These are phyloP conservation scores for Austroboletus eburneus DNA, from an alignment of 768 basidiomycete species.

Conservation along the genomic window DNA sequence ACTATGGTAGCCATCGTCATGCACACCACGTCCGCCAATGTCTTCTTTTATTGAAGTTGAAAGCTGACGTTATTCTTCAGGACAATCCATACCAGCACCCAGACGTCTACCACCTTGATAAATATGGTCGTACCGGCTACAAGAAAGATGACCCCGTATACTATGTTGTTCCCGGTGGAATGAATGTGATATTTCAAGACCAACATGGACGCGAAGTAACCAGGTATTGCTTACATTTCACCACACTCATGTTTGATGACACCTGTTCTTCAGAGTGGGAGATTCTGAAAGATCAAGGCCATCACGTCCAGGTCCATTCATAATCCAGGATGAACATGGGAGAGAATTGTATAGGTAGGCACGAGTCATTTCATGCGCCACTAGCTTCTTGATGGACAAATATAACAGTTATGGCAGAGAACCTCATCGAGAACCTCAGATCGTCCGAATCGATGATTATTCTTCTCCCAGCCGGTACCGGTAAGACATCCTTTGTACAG, in stretches of 20 bases:
- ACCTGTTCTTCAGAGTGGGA: constrained; percentile 40
- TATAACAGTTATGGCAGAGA: constrained; percentile 26
- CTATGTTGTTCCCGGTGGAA: constrained; percentile 64
- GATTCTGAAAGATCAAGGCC: constrained; percentile 38
- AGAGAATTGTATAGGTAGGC: constrained; percentile 53
- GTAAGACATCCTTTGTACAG: constrained; percentile 12
- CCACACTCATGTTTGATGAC: background rate
- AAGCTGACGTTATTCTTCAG: constrained; percentile 16
- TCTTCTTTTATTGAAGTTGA: background rate
- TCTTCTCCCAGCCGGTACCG: constrained; percentile 13
- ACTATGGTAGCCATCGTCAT: constrained; percentile 19
- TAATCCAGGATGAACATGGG: constrained; percentile 59
- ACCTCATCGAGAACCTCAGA: constrained; percentile 24
- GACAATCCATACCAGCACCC: constrained; percentile 22
- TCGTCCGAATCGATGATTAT: constrained; percentile 22
- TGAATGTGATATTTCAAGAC: constrained; percentile 66
- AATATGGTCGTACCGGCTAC: constrained; percentile 17
- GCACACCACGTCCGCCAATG: constrained; percentile 15
- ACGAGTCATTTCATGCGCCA: background rate
- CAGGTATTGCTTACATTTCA: constrained; percentile 36
- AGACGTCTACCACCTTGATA: constrained; percentile 22
- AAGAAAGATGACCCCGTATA: constrained; percentile 34
- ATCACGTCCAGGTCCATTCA: constrained; percentile 38
- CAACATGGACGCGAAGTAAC: constrained; percentile 60
- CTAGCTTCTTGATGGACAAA: constrained; percentile 13